Evolutionary conservation across 2,329 filamentous ascomycete genomes (phyloP).

Genomic region (Botrytis medusae): DNA sequence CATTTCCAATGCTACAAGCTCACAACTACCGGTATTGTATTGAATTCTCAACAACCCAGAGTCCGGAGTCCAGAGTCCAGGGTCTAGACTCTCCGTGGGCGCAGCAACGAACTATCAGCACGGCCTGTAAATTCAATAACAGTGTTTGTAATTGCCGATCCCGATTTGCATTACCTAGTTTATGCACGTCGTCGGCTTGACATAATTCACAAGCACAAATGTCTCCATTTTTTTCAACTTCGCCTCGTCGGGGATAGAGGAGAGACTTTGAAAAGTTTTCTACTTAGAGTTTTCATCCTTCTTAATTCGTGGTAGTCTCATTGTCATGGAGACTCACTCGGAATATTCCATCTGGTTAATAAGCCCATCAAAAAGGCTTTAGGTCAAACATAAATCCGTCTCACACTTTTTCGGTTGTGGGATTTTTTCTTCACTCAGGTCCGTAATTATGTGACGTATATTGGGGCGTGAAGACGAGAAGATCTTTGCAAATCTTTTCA

Average conservation of each 20-base stretch:
- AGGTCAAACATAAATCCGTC: background rate
- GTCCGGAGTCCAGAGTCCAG: background rate
- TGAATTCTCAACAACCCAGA: background rate
- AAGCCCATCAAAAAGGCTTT: background rate
- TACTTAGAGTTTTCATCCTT: background rate
- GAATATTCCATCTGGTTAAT: background rate
- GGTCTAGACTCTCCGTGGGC: background rate
- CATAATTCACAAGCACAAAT: background rate
- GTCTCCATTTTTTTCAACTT: background rate
- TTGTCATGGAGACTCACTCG: background rate
- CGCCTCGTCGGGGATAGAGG: background rate
- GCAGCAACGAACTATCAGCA: background rate
- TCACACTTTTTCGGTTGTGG: background rate
- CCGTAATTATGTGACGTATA: background rate
- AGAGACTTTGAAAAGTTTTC: background rate
- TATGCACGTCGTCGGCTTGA: background rate
- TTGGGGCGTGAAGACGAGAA: background rate
- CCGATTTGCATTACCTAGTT: background rate
- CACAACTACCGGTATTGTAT: background rate
- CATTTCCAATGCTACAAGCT: background rate
- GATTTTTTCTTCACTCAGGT: background rate
- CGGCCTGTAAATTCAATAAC: background rate
- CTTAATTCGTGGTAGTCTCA: background rate
- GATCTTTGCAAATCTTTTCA: background rate
- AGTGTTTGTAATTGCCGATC: constrained; percentile 3